phyloP scores from a whole-genome alignment of 192 early-diverging fungal genomes.

The Backusella mclennaniae region DNA sequence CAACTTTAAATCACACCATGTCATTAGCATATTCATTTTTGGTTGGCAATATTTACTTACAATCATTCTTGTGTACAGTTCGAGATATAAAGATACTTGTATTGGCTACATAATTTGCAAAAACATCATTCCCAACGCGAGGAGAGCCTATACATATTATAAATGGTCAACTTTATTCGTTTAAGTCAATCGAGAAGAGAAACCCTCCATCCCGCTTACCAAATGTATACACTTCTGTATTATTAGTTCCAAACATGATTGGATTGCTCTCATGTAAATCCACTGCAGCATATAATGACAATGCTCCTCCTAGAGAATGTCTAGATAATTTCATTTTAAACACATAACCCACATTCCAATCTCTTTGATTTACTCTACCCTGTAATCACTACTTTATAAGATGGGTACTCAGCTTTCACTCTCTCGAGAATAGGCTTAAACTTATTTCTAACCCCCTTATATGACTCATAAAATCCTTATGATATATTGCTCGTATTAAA shows the following conservation, averaged over 20 bases:
- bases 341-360: background rate
- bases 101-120: background rate
- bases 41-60: background rate
- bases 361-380: background rate
- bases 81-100: background rate
- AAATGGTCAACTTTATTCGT: too few species aligned
- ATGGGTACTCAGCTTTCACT: background rate
- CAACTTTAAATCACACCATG: background rate
- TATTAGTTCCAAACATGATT: background rate
- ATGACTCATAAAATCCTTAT: background rate
- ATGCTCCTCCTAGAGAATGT: background rate
- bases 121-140: background rate
- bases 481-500: background rate
- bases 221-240: background rate
- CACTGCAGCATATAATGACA: background rate
- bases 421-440: background rate
- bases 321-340: background rate
- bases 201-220: background rate
- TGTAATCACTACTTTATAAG: background rate
- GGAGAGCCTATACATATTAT: too few species aligned
- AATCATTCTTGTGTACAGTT: background rate
- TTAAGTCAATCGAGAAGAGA: too few species aligned
- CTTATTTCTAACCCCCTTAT: background rate
- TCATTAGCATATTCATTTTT: background rate
- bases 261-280: background rate